Conservation (phyloP, 148 eudicot species). For the Vaccinium myrtillus region DNA sequence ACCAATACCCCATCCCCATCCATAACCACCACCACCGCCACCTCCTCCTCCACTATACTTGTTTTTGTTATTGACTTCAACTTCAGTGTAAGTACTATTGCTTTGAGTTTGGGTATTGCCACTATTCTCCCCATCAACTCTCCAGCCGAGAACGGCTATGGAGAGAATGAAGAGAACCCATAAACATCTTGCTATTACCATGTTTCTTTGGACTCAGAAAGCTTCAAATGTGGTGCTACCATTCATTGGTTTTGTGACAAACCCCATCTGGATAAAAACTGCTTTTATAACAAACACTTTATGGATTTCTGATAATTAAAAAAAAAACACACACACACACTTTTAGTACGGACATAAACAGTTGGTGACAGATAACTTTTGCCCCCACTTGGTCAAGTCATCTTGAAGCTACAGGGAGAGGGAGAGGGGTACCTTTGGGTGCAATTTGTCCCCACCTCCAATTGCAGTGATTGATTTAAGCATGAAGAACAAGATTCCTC, state of each 20-base stretch:
- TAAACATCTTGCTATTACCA: conserved; percentile 2
- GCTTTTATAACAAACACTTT: background rate
- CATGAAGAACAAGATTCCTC: background rate
- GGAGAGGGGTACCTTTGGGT: background rate
- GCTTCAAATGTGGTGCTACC: background rate
- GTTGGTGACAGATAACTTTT: background rate
- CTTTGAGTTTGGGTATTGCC: background rate
- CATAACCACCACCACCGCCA: conserved; percentile 37
- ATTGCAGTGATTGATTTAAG: background rate
- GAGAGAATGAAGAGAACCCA: conserved; percentile 15
- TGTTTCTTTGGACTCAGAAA: background rate
- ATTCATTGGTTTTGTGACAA: background rate
- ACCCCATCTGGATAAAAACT: background rate
- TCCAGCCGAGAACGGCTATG: background rate
- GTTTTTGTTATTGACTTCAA: conserved; percentile 20
- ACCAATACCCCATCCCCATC: conserved; percentile 35
- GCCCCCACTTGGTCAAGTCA: background rate
- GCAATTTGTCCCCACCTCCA: conserved; percentile 15
- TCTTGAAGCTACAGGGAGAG: background rate
- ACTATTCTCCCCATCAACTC: background rate
- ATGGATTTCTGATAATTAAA: too few species aligned
- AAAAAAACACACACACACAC: too few species aligned
- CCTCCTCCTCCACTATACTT: conserved; percentile 31
- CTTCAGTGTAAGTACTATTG: conserved; percentile 15
- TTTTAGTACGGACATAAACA: too few species aligned